phyloP scores from a whole-genome alignment of 257 asterid genomes.

The Knoxia roxburghii region DNA sequence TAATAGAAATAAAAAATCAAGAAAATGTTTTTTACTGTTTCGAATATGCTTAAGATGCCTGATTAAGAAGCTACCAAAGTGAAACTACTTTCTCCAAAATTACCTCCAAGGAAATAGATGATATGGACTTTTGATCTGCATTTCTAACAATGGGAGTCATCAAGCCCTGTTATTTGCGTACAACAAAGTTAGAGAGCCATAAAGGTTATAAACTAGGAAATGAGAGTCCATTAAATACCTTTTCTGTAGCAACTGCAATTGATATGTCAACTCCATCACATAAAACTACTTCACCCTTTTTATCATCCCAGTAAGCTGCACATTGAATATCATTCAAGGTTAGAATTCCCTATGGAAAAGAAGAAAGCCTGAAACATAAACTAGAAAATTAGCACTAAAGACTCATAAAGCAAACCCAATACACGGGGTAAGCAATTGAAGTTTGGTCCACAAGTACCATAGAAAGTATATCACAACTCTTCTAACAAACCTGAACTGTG shows the following conservation, averaged over 20 bases:
- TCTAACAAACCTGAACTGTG: background rate
- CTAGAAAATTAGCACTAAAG: background rate
- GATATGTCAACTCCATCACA: constrained; percentile 93
- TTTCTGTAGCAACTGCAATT: constrained; percentile 97
- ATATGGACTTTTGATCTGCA: constrained; percentile 94
- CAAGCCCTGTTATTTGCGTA: constrained; percentile 62
- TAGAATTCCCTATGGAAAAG: background rate
- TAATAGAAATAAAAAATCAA: background rate
- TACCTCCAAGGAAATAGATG: constrained; percentile 94
- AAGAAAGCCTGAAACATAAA: background rate
- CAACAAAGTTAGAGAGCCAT: constrained; percentile 19
- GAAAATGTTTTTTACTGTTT: background rate
- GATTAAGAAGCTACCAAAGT: constrained; percentile 4
- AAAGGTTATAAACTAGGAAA: constrained; percentile 10
- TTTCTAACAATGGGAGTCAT: constrained; percentile 95
- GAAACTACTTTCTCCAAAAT: constrained; percentile 10
- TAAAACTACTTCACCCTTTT: constrained; percentile 59
- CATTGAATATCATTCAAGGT: background rate
- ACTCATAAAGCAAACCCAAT: background rate
- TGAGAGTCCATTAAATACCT: constrained; percentile 45
- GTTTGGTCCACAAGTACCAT: background rate
- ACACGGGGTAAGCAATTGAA: background rate
- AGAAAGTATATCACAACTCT: background rate
- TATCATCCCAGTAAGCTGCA: constrained; percentile 88
- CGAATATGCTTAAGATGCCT: background rate